Evolutionary conservation across 2,329 filamentous ascomycete genomes (phyloP).

Genomic region (Rutstroemia sydowiana): DNA sequence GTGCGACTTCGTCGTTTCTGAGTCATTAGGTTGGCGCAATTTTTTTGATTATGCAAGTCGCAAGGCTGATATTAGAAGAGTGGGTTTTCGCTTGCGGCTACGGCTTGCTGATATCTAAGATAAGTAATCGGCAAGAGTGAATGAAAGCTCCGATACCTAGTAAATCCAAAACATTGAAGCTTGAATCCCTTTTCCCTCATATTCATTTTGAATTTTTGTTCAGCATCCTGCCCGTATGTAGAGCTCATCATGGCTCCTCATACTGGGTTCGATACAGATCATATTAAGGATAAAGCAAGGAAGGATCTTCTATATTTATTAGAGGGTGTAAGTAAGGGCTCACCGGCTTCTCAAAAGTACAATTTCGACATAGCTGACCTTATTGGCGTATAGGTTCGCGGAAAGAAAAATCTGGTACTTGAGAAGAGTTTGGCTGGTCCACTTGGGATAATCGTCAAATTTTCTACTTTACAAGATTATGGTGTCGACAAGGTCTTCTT

Average conservation of each 20-base stretch:
- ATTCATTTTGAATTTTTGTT: slow-evolving; percentile 1
- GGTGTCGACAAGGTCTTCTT: slow-evolving; percentile 97
- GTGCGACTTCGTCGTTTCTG: slow-evolving; percentile 17
- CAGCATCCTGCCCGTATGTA: slow-evolving; percentile 35
- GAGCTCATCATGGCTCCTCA: slow-evolving; percentile 61
- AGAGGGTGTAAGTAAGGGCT: slow-evolving; percentile 72
- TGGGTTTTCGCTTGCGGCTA: slow-evolving; percentile 5
- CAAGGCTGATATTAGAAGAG: slow-evolving; percentile 5
- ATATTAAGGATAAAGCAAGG: slow-evolving; percentile 73
- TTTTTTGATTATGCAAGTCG: slow-evolving; percentile 12
- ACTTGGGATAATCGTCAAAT: slow-evolving; percentile 86
- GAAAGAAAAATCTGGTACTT: slow-evolving; percentile 97
- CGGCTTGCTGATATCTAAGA: neutral
- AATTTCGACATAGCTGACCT: slow-evolving; percentile 28
- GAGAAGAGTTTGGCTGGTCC: slow-evolving; percentile 86
- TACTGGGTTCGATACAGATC: slow-evolving; percentile 63
- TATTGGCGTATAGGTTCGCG: slow-evolving; percentile 63
- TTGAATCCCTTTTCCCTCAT: neutral
- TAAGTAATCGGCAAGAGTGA: neutral
- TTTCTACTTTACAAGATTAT: slow-evolving; percentile 91
- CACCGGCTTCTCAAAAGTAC: slow-evolving; percentile 14
- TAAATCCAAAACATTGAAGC: neutral
- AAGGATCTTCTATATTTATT: slow-evolving; percentile 86
- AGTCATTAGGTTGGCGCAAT: slow-evolving; percentile 19
- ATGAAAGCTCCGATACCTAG: neutral